Conservation (phyloP, 2,329 filamentous ascomycete species). For the Aureobasidium sp. region DNA sequence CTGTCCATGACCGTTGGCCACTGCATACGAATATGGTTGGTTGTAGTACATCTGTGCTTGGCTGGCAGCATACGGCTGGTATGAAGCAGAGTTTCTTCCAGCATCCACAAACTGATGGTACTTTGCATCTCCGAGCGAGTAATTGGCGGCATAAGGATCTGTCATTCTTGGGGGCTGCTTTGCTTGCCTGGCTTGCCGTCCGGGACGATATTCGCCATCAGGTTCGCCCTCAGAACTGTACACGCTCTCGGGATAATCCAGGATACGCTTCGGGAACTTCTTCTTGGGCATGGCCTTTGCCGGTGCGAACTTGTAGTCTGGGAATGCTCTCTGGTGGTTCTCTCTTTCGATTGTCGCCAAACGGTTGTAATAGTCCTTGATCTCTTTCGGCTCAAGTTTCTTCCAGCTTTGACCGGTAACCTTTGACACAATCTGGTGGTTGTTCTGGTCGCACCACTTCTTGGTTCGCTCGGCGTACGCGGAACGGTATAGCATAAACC, state of each 20-base stretch:
- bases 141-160: slow-evolving; percentile 16
- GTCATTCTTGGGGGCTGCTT: slow-evolving; percentile 20
- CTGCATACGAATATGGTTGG: slow-evolving; percentile 54
- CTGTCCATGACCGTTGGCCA: slow-evolving; percentile 51
- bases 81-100: background rate
- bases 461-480: slow-evolving; percentile 92
- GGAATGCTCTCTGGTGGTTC: slow-evolving; percentile 88
- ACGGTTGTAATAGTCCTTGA: slow-evolving; percentile 80
- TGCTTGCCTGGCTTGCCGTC: slow-evolving; percentile 12
- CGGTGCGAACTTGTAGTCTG: slow-evolving; percentile 94
- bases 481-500: slow-evolving; percentile 97
- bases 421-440: slow-evolving; percentile 92
- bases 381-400: slow-evolving; percentile 74
- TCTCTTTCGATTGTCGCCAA: slow-evolving; percentile 83
- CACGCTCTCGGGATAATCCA: slow-evolving; percentile 28
- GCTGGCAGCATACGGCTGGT: slow-evolving; percentile 48
- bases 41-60: slow-evolving; percentile 45
- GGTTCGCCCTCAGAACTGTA: slow-evolving; percentile 31
- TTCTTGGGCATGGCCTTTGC: slow-evolving; percentile 53
- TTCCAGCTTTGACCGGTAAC: slow-evolving; percentile 88
- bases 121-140: slow-evolving; percentile 15
- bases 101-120: slow-evolving; percentile 38
- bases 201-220: slow-evolving; percentile 31
- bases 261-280: slow-evolving; percentile 43
- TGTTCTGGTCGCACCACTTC: slow-evolving; percentile 82